Evolutionary conservation across 139 green algal species (phyloP).

Genomic region (Chlorella sp.): DNA sequence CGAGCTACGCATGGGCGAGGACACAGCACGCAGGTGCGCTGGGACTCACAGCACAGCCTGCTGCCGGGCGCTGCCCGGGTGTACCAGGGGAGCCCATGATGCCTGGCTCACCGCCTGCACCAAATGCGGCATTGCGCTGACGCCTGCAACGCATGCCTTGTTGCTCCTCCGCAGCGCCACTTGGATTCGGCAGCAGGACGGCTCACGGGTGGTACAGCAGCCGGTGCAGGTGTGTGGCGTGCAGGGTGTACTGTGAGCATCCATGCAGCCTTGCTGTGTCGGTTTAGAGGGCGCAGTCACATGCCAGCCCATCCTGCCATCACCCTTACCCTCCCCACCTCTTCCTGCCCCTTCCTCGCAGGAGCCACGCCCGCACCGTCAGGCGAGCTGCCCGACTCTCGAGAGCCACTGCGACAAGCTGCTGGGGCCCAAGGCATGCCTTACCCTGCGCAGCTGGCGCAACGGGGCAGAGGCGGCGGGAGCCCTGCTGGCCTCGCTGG

Average conservation of each 20-base stretch:
- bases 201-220: neutral
- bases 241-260: no score
- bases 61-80: no score
- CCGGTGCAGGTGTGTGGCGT: neutral
- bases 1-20: slow-evolving; percentile 15
- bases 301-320: no score
- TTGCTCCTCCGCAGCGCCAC: neutral
- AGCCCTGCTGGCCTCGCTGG: neutral
- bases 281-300: no score
- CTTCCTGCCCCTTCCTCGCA: neutral
- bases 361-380: neutral
- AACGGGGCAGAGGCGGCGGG: neutral
- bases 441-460: neutral
- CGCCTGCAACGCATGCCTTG: no score
- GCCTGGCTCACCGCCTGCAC: no score
- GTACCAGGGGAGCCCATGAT: no score
- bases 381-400: neutral
- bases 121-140: no score
- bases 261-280: no score
- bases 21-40: neutral
- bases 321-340: no score
- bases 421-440: neutral
- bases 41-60: no score
- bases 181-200: slow-evolving; percentile 27
- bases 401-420: neutral